A percentile compares a stretch with the other conserved stretches of the same genome.
phyloP scores from a whole-genome alignment of 2,329 filamentous ascomycete genomes.

The Colletotrichum sp. region DNA sequence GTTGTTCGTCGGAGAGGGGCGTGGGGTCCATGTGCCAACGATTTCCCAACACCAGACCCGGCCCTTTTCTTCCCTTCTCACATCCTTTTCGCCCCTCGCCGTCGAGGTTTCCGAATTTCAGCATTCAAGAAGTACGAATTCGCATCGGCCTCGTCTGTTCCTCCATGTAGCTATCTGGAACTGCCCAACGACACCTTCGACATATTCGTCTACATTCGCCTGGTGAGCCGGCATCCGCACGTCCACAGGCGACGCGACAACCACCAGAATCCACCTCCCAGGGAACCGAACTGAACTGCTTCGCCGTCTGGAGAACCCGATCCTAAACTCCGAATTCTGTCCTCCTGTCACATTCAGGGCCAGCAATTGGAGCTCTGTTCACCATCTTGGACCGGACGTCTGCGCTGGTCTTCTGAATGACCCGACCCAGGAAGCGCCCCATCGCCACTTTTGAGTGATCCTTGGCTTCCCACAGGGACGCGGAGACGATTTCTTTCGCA shows the following conservation, averaged over 20 bases:
- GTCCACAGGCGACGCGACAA: neutral
- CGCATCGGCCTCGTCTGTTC: neutral
- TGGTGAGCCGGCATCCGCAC: neutral
- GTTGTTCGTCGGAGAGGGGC: neutral
- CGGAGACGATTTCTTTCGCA: neutral
- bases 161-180: neutral
- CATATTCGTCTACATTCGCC: neutral
- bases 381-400: neutral
- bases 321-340: too few relatives aligned
- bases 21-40: neutral
- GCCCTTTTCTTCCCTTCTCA: neutral
- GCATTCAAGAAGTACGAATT: neutral
- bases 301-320: neutral
- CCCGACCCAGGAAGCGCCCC: neutral
- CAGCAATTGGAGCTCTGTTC: neutral
- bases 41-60: neutral
- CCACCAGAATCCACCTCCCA: neutral
- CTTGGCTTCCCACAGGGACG: neutral
- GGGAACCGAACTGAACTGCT: neutral
- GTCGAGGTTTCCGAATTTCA: neutral
- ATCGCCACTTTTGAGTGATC: neutral
- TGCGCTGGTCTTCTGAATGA: neutral
- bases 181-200: neutral
- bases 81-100: neutral
- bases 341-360: too few relatives aligned